Evolutionary conservation across 2,329 filamentous ascomycete species (phyloP).

Genomic region (Alternaria sp.): DNA sequence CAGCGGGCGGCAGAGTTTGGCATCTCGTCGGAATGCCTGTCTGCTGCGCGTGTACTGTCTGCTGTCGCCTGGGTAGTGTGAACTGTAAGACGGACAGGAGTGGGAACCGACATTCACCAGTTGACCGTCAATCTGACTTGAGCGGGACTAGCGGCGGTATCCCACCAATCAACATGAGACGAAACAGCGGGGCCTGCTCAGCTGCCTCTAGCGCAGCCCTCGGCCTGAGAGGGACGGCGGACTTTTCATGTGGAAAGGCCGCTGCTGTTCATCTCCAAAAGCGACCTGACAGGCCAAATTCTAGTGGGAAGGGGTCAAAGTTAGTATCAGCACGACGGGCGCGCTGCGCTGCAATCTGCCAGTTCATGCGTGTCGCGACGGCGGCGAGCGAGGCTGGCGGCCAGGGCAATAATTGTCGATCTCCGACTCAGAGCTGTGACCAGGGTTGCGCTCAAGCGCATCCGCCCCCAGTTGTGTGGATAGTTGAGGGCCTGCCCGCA

Average conservation of each 20-base stretch:
- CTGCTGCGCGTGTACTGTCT: neutral
- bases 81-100: neutral
- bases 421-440: slow-evolving; percentile 40
- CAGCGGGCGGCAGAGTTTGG: neutral
- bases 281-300: slow-evolving; percentile 17
- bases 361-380: neutral
- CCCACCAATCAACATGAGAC: neutral
- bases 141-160: slow-evolving; percentile 8
- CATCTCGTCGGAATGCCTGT: neutral
- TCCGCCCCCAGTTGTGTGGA: slow-evolving; percentile 35
- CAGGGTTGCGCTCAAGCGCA: slow-evolving; percentile 34
- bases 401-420: slow-evolving; percentile 20
- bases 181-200: slow-evolving; percentile 5
- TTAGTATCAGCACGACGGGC: neutral
- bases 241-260: slow-evolving; percentile 15
- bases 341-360: neutral
- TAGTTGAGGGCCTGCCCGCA: slow-evolving; percentile 28
- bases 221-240: slow-evolving; percentile 11
- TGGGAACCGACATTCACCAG: slow-evolving; percentile 9
- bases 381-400: neutral
- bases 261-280: slow-evolving; percentile 20
- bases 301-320: slow-evolving; percentile 5
- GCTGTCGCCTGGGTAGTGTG: neutral
- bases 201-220: slow-evolving; percentile 11
- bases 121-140: slow-evolving; percentile 12